Evolutionary conservation across 2,329 filamentous ascomycete genomes (phyloP).

Genomic region (Sphaerulina populicola): DNA sequence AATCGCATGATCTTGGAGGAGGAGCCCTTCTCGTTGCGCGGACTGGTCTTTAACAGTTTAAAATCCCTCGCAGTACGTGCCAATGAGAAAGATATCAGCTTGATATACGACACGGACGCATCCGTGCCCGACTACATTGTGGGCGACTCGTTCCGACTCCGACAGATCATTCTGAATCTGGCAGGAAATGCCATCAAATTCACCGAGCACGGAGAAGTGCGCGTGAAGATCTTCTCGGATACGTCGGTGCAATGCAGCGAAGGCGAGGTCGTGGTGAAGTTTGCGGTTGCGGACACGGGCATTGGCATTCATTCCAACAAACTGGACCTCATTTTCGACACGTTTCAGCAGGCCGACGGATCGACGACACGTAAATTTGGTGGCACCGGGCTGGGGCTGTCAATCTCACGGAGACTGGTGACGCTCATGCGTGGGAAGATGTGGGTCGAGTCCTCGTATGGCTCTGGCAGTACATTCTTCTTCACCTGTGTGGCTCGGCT

Average conservation of each 20-base stretch:
- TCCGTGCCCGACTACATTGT: conserved; percentile 91
- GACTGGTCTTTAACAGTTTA: conserved; percentile 92
- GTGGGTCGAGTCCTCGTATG: conserved; percentile 89
- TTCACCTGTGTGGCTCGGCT: conserved; percentile 90
- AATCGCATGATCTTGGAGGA: conserved; percentile 98
- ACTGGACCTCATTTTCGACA: conserved; percentile 94
- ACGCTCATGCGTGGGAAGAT: conserved; percentile 94
- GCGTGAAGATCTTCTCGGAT: conserved; percentile 75
- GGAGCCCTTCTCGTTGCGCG: conserved; percentile 88
- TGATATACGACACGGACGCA: conserved; percentile 88
- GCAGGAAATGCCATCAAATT: conserved; percentile 99
- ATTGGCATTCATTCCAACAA: conserved; percentile 96
- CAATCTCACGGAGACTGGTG: conserved; percentile 89
- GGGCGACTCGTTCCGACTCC: conserved; percentile 89
- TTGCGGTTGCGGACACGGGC: conserved; percentile 89
- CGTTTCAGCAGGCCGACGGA: conserved; percentile 95
- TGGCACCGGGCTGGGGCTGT: conserved; percentile 84
- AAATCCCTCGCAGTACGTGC: conserved; percentile 97
- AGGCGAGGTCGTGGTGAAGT: conserved; percentile 87
- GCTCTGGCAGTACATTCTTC: conserved; percentile 87
- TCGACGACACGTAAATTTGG: conserved; percentile 95
- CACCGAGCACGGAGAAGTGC: conserved; percentile 92
- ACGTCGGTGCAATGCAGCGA: conserved; percentile 56
- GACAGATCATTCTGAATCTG: conserved; percentile 93
- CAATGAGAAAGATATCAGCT: conserved; percentile 86